Percentiles rank a stretch among this genome's conserved stretches.
These are phyloP conservation scores for Alloascoidea hylecoeti DNA, from an alignment of 805 yeast species.

Conservation along the genomic window DNA sequence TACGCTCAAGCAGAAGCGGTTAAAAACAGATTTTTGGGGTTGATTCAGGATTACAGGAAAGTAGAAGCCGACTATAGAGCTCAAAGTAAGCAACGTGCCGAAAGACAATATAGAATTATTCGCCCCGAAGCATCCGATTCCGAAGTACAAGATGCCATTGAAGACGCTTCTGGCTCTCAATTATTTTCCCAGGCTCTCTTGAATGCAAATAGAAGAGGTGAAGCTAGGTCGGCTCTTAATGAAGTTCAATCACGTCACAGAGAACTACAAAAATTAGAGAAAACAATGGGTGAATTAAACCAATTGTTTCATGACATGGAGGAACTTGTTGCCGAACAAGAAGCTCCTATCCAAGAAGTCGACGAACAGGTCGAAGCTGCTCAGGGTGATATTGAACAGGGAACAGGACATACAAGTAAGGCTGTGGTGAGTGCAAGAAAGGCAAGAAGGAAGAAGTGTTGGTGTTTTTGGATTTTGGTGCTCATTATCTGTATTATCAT, in stretches of 20 bases:
- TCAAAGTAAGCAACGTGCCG: constrained; percentile 59
- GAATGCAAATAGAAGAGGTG: constrained; percentile 74
- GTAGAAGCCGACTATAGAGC: constrained; percentile 64
- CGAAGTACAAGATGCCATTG: constrained; percentile 61
- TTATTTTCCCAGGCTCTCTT: constrained; percentile 70
- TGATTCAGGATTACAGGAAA: constrained; percentile 59
- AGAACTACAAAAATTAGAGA: constrained; percentile 69
- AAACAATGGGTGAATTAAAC: constrained; percentile 73
- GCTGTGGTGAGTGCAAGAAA: constrained; percentile 65
- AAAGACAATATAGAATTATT: constrained; percentile 65
- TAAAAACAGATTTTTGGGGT: constrained; percentile 53
- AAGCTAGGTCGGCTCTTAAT: constrained; percentile 70
- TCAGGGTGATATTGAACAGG: constrained; percentile 67
- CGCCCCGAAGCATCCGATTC: constrained; percentile 67
- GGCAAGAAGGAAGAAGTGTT: constrained; percentile 66
- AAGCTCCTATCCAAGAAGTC: constrained; percentile 55
- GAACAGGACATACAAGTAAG: constrained; percentile 69
- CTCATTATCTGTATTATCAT: constrained; percentile 2
- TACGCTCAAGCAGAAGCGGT: constrained; percentile 66
- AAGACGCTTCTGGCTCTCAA: constrained; percentile 63
- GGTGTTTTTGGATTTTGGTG: constrained; percentile 47
- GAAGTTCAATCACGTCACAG: constrained; percentile 80
- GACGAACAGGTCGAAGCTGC: constrained; percentile 58
- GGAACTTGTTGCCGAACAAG: constrained; percentile 71
- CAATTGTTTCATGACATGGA: constrained; percentile 77